phyloP scores from a whole-genome alignment of 2,329 filamentous ascomycete species.

The Trichoderma sp. region DNA sequence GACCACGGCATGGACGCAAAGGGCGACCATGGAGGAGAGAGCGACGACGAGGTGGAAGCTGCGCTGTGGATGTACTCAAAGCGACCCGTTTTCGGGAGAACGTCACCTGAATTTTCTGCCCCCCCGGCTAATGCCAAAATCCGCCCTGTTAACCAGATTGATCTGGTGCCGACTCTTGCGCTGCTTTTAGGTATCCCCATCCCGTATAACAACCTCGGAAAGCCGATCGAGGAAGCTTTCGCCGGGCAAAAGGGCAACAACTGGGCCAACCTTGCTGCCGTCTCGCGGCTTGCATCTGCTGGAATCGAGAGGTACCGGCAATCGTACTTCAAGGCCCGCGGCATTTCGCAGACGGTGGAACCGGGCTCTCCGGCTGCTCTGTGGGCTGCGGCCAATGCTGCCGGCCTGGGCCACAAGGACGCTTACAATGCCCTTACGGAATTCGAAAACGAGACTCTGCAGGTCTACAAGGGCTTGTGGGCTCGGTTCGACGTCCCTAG shows the following conservation, averaged over 20 bases:
- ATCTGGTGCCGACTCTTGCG: slow-evolving; percentile 87
- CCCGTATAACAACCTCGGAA: slow-evolving; percentile 92
- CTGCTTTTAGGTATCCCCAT: slow-evolving; percentile 87
- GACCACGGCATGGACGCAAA: slow-evolving; percentile 98
- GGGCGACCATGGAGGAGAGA: slow-evolving; percentile 97
- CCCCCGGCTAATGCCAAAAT: slow-evolving; percentile 72
- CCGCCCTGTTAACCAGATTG: slow-evolving; percentile 78
- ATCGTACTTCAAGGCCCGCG: slow-evolving; percentile 72
- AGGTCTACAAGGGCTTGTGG: slow-evolving; percentile 81
- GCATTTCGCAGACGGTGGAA: slow-evolving; percentile 59
- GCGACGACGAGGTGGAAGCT: slow-evolving; percentile 90
- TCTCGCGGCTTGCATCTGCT: slow-evolving; percentile 73
- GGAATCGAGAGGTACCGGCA: slow-evolving; percentile 87
- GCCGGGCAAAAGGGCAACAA: slow-evolving; percentile 64
- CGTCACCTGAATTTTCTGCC: slow-evolving; percentile 53
- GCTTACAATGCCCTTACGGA: slow-evolving; percentile 59
- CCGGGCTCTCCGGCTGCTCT: slow-evolving; percentile 39
- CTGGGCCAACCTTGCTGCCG: slow-evolving; percentile 73
- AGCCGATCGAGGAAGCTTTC: slow-evolving; percentile 92
- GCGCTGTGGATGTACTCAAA: slow-evolving; percentile 99
- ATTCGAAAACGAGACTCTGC: slow-evolving; percentile 77
- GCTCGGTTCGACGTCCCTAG: slow-evolving; percentile 83
- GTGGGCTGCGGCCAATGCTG: slow-evolving; percentile 46
- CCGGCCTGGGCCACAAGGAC: slow-evolving; percentile 39
- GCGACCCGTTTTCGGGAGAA: slow-evolving; percentile 77